Percentiles rank a stretch among this genome's conserved stretches.
Conservation (phyloP, 495 filamentous ascomycete genomes). For the Aspergillus kassunensis region DNA sequence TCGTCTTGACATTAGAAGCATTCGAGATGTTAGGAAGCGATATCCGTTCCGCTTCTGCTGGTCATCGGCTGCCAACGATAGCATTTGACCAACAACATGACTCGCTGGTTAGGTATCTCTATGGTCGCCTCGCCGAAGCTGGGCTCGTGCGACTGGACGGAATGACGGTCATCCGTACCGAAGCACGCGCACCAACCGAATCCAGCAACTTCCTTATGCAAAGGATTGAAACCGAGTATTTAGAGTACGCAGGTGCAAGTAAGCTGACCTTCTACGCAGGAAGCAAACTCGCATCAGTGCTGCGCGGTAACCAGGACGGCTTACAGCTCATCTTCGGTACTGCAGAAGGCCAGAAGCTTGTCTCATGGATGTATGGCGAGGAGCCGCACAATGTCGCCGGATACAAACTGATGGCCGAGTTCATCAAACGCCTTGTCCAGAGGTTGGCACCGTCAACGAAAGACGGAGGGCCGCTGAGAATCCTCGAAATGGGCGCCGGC, state of each 20-base stretch:
- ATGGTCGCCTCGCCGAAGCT: constrained; percentile 39
- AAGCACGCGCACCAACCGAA: constrained; percentile 26
- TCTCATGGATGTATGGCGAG: constrained; percentile 43
- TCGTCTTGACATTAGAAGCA: constrained; percentile 38
- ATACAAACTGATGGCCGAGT: constrained; percentile 42
- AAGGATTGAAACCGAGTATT: constrained; percentile 30
- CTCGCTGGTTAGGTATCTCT: constrained; percentile 35
- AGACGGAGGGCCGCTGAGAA: constrained; percentile 26
- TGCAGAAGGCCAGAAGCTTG: constrained; percentile 41
- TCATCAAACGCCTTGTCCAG: constrained; percentile 30
- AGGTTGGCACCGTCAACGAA: constrained; percentile 12
- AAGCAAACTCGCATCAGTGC: constrained; percentile 34
- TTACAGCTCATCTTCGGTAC: constrained; percentile 47
- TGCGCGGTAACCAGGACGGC: constrained; percentile 42
- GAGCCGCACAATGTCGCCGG: constrained; percentile 35
- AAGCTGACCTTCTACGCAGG: constrained; percentile 44
- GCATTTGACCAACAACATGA: constrained; percentile 27
- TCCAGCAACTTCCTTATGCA: constrained; percentile 33
- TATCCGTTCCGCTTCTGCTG: constrained; percentile 26
- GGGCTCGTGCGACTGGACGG: constrained; percentile 35
- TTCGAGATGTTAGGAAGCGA: constrained; percentile 40
- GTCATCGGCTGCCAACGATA: constrained; percentile 34
- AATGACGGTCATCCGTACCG: constrained; percentile 34
- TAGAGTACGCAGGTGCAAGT: constrained; percentile 34
- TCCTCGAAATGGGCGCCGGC: constrained; percentile 46